phyloP scores from a whole-genome alignment of 371 early-diverging fungal genomes.

The Mortierella sp. region DNA sequence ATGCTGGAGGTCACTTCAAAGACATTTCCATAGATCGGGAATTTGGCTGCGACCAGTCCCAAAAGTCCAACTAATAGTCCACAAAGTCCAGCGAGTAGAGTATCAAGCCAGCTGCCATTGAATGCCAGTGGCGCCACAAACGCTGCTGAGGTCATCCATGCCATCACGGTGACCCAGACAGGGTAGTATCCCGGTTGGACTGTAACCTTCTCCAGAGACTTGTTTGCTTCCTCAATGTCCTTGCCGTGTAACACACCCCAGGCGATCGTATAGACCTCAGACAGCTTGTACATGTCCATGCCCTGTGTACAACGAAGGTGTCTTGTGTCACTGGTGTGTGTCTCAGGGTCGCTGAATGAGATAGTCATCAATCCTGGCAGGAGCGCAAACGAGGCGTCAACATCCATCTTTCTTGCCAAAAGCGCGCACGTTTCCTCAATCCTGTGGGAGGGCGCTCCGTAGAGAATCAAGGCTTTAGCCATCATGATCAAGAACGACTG shows the following conservation, averaged over 20 bases:
- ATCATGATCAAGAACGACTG: conserved; percentile 69
- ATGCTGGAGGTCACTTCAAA: conserved; percentile 69
- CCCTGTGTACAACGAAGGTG: conserved; percentile 70
- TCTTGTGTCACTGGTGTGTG: conserved; percentile 83
- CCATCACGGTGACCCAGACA: conserved; percentile 59
- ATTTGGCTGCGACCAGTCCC: conserved; percentile 60
- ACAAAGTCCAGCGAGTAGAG: conserved; percentile 58
- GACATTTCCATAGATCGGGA: conserved; percentile 64
- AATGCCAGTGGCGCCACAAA: conserved; percentile 62
- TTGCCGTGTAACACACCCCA: conserved; percentile 63
- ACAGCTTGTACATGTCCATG: conserved; percentile 77
- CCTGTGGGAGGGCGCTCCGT: conserved; percentile 72
- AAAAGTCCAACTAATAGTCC: conserved; percentile 61
- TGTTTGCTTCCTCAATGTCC: conserved; percentile 61
- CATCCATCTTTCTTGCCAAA: conserved; percentile 66
- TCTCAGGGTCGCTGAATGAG: conserved; percentile 76
- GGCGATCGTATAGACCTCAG: conserved; percentile 68
- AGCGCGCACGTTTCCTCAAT: conserved; percentile 65
- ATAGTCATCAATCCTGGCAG: conserved; percentile 81
- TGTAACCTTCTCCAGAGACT: conserved; percentile 63
- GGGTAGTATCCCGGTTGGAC: conserved; percentile 63
- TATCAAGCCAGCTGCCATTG: conserved; percentile 63
- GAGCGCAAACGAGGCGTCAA: conserved; percentile 78
- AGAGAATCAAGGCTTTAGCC: conserved; percentile 65
- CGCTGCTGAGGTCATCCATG: conserved; percentile 66